These are phyloP conservation scores for Colletotrichum tabaci DNA, from an alignment of 2,329 filamentous ascomycete genomes.

Conservation along the genomic window DNA sequence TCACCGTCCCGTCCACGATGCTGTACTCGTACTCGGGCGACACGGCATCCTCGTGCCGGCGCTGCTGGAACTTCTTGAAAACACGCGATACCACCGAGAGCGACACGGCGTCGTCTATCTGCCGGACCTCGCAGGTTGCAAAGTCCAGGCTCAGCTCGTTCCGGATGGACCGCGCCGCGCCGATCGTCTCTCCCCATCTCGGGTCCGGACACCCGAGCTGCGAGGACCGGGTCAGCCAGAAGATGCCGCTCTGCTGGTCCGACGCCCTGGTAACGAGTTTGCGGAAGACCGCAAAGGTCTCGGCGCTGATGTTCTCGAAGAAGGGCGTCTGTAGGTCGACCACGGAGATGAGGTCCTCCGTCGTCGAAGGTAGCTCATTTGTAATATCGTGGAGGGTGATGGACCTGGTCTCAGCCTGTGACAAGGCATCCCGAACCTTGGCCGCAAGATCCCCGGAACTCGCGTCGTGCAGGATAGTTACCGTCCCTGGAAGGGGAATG, in stretches of 20 bases:
- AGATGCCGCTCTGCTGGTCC: conserved; percentile 30
- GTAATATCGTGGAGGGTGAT: conserved; percentile 10
- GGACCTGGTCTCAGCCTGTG: no score
- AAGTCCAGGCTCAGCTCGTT: conserved; percentile 41
- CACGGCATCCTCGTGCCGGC: accelerated
- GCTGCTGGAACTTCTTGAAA: conserved; percentile 5
- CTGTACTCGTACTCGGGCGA: conserved; percentile 26
- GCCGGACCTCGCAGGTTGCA: conserved; percentile 23
- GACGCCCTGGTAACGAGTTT: conserved; percentile 20
- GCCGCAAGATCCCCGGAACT: background rate
- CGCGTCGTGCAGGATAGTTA: conserved; percentile 16
- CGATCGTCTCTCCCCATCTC: conserved; percentile 44
- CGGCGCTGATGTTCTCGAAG: conserved; percentile 35
- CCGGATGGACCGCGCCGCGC: conserved; percentile 43
- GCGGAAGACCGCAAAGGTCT: conserved; percentile 40
- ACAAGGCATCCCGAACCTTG: background rate
- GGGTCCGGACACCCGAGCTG: conserved; percentile 46
- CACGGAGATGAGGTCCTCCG: conserved; percentile 34
- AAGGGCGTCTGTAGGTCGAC: conserved; percentile 44
- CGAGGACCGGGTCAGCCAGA: conserved; percentile 47
- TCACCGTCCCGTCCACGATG: background rate
- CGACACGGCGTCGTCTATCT: background rate
- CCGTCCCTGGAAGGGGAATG: accelerated
- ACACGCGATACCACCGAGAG: background rate
- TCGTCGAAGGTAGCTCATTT: background rate